Conservation (phyloP, 192 early-diverging fungal species). For the Piromyces sp. region DNA sequence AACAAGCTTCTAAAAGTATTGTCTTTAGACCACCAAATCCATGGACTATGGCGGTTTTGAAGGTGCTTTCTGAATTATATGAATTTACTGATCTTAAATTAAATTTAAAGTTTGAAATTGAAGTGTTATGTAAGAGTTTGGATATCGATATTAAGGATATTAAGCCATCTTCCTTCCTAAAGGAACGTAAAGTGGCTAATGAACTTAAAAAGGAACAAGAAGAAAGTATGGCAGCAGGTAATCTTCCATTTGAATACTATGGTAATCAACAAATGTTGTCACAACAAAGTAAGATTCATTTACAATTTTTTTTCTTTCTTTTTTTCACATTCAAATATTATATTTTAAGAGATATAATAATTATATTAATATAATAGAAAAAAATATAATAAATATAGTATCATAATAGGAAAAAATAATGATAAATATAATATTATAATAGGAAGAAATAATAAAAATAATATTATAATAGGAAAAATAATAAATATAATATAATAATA, state of each 20-base stretch:
- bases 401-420: too few relatives aligned
- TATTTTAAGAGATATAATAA: too few relatives aligned
- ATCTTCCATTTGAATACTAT: background rate
- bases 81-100: conserved; percentile 82
- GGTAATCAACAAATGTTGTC: background rate
- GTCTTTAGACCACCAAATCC: conserved; percentile 92
- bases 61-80: conserved; percentile 80
- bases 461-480: too few relatives aligned
- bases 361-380: too few relatives aligned
- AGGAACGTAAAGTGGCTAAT: background rate
- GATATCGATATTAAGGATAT: conserved; percentile 32
- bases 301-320: too few relatives aligned
- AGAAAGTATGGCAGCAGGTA: background rate
- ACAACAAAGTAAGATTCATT: background rate
- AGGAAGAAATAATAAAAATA: too few relatives aligned
- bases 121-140: conserved; percentile 88
- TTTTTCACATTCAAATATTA: too few relatives aligned
- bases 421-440: too few relatives aligned
- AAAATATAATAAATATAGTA: too few relatives aligned
- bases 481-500: too few relatives aligned
- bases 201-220: background rate
- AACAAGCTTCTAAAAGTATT: conserved; percentile 66
- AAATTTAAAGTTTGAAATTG: conserved; percentile 93
- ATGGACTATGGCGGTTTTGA: conserved; percentile 91
- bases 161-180: background rate